phyloP scores from a whole-genome alignment of 2,329 filamentous ascomycete genomes.

The Colletotrichum endophyticum region DNA sequence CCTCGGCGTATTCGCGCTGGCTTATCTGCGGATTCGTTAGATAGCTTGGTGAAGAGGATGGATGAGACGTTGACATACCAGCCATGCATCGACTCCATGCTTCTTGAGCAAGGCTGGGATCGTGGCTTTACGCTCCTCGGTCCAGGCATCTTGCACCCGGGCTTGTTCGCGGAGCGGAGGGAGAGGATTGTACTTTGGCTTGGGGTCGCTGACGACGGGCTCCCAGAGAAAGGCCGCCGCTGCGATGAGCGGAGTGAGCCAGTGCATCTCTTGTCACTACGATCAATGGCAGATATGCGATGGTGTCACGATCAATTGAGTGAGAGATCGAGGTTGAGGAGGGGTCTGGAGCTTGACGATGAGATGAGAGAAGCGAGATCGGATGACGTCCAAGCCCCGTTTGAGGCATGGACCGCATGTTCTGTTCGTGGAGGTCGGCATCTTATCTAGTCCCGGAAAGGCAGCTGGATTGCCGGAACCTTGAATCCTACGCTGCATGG shows the following conservation, averaged over 20 bases:
- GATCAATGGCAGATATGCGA: no score
- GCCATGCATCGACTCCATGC: conserved; percentile 52
- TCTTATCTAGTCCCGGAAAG: conserved; percentile 14
- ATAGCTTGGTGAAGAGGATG: neutral
- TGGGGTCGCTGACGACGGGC: neutral
- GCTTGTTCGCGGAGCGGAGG: conserved; percentile 50
- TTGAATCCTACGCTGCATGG: conserved; percentile 10
- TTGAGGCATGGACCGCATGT: neutral
- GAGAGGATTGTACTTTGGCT: conserved; percentile 37
- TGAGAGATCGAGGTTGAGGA: neutral
- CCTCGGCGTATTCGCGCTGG: conserved; percentile 57
- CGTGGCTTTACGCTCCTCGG: conserved; percentile 41
- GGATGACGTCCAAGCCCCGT: conserved; percentile 11
- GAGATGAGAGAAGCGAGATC: conserved; percentile 1
- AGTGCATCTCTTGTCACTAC: conserved; percentile 1
- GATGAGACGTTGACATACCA: conserved; percentile 34
- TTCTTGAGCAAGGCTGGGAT: conserved; percentile 48
- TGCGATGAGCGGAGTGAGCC: neutral
- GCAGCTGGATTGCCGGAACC: conserved; percentile 1
- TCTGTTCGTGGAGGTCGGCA: neutral
- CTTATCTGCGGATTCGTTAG: conserved; percentile 40
- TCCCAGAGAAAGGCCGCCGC: neutral
- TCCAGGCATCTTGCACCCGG: conserved; percentile 48
- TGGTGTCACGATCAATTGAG: neutral
- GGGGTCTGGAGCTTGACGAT: neutral